These are phyloP conservation scores for Trichopus zeylanicus DNA, from an alignment of 116 monocot species.

Conservation along the genomic window DNA sequence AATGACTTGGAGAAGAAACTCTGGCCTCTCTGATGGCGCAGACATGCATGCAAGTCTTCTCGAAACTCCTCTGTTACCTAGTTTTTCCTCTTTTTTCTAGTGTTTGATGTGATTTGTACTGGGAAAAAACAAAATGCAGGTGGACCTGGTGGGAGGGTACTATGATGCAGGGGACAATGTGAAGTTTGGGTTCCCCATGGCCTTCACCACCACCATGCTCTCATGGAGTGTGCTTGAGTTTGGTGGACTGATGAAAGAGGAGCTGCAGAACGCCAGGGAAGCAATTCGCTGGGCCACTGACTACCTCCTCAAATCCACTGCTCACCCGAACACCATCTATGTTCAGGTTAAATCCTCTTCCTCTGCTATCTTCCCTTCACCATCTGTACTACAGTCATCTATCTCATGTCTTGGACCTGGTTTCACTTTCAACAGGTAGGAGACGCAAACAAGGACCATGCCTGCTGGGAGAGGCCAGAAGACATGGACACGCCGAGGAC, in stretches of 20 bases:
- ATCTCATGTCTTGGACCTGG: too few species aligned
- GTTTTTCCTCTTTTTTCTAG: background rate
- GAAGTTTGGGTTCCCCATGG: slow-evolving; percentile 99
- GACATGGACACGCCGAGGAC: too few species aligned
- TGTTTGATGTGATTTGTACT: background rate
- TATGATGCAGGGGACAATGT: slow-evolving; percentile 99
- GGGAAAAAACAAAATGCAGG: slow-evolving; percentile 49
- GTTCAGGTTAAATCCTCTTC: slow-evolving; percentile 56
- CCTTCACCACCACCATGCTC: slow-evolving; percentile 90
- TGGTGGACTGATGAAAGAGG: slow-evolving; percentile 83
- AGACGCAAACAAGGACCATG: slow-evolving; percentile 55
- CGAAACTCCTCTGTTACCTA: slow-evolving; percentile 59
- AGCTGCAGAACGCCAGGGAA: slow-evolving; percentile 62
- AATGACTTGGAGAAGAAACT: slow-evolving; percentile 62
- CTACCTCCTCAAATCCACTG: slow-evolving; percentile 90
- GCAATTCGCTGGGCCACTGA: slow-evolving; percentile 87
- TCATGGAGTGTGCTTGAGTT: slow-evolving; percentile 98
- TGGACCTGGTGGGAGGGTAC: slow-evolving; percentile 94
- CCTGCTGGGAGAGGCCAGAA: too few species aligned
- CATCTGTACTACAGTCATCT: too few species aligned
- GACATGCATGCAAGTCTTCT: slow-evolving; percentile 32
- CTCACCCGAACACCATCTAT: slow-evolving; percentile 75
- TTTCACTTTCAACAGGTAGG: too few species aligned
- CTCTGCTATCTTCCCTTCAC: slow-evolving; percentile 4
- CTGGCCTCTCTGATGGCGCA: slow-evolving; percentile 80